Evolutionary conservation across 1,284 basidiomycete species (phyloP).

Genomic region (Rhizoctonia solani): DNA sequence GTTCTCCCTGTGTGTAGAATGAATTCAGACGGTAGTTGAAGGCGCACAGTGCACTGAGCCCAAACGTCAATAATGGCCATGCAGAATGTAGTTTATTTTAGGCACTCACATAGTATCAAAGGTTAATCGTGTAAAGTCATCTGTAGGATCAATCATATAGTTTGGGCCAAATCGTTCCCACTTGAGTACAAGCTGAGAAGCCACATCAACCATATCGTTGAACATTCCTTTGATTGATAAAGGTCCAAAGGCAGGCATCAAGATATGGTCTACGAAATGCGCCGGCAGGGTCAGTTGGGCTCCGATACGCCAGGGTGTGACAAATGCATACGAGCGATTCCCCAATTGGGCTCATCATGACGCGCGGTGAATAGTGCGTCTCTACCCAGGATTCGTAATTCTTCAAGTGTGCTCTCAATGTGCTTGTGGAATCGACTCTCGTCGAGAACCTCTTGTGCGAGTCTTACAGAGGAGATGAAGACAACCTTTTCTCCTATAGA

Average conservation of each 20-base stretch:
- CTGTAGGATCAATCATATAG: conserved; percentile 51
- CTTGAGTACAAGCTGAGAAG: conserved; percentile 54
- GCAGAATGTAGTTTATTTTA: background rate
- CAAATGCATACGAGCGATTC: conserved; percentile 50
- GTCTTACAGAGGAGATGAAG: conserved; percentile 49
- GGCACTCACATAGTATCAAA: conserved; percentile 50
- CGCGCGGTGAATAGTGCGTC: conserved; percentile 56
- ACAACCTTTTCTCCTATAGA: conserved; percentile 44
- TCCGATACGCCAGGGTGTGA: background rate
- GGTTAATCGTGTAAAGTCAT: conserved; percentile 56
- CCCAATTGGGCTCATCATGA: conserved; percentile 55
- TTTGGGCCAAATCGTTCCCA: conserved; percentile 55
- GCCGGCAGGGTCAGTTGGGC: background rate
- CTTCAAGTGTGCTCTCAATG: conserved; percentile 46
- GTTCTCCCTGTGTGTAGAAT: conserved; percentile 46
- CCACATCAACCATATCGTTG: conserved; percentile 56
- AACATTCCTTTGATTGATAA: conserved; percentile 55
- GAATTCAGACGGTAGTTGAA: conserved; percentile 45
- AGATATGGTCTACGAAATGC: conserved; percentile 51
- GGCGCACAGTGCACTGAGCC: conserved; percentile 49
- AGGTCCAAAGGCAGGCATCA: conserved; percentile 59
- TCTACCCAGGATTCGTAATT: conserved; percentile 52
- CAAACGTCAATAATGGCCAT: background rate
- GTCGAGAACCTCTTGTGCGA: conserved; percentile 53
- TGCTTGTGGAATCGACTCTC: conserved; percentile 54